A percentile compares a stretch with the other conserved stretches of the same genome.
phyloP scores from a whole-genome alignment of 2,329 filamentous ascomycete genomes.

The Coniochaeta sp. region DNA sequence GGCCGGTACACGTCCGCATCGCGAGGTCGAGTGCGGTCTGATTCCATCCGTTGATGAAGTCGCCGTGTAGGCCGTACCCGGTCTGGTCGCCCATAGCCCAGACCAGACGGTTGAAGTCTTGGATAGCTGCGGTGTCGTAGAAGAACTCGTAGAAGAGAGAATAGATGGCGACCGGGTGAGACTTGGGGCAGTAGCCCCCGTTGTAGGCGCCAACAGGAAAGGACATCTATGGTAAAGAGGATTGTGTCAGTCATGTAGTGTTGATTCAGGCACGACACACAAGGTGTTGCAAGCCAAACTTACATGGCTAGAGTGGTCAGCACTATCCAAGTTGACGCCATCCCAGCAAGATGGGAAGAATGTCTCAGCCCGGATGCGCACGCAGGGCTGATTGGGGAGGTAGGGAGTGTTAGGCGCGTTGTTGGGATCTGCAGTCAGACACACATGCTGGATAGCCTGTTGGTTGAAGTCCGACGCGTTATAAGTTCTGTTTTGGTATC shows the following conservation, averaged over 20 bases:
- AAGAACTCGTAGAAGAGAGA: background rate
- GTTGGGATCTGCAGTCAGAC: constrained; percentile 1
- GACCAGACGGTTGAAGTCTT: background rate
- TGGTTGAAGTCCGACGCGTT: constrained; percentile 1
- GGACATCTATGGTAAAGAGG: background rate
- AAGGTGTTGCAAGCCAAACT: background rate
- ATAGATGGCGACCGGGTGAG: background rate
- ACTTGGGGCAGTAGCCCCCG: background rate
- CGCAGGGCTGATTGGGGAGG: constrained; percentile 1
- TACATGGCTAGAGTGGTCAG: constrained; percentile 4
- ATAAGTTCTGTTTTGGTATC: background rate
- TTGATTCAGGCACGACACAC: background rate
- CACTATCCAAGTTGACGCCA: constrained; percentile 3
- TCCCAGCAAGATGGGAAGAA: constrained; percentile 9
- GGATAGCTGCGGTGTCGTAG: background rate
- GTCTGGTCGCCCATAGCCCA: background rate
- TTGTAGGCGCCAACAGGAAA: background rate
- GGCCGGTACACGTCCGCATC: background rate
- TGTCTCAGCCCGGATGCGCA: constrained; percentile 2
- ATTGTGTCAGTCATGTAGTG: background rate
- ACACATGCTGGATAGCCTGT: constrained; percentile 2
- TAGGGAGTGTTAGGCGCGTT: constrained; percentile 2
- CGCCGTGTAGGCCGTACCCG: background rate
- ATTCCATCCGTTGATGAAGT: background rate
- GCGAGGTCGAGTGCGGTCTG: background rate